Evolutionary conservation across 352 stramenopile genomes (phyloP), one percentile per base, ranked within the genome.

Genomic region (Pythium apleroticum): DNA sequence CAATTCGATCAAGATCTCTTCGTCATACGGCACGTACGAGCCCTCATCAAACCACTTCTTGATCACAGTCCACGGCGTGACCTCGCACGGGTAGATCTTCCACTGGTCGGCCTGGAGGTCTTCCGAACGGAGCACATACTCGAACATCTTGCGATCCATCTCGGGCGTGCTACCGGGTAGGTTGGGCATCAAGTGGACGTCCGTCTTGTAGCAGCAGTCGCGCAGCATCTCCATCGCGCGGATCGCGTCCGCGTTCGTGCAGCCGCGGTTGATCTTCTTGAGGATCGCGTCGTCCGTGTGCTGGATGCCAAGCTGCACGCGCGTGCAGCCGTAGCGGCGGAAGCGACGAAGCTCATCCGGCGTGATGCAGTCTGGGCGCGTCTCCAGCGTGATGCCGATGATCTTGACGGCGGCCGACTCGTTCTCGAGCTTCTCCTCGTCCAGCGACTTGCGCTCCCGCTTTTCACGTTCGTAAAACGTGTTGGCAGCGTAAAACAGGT

Each of bases 61-160:
- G 57, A 96, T 96, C 28, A 96, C 82, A 1, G 86, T 94, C 89
- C 89, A 97, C 1, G 90, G 90, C 27, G 90, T 96, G 59, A 97
- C 91, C 71, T 97, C 91, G 69, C 90, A 97, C 45, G 93, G 93
- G 33, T 98, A 98, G 72, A 98, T 97, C 78, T 98, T 98, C 92
- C 91, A 98, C 73, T 98, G 91, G 62, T 98, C 93, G 0, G 91
- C 90, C 67, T 98, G 91, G n/a, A 98, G 76, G 57, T 96, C 76
- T 8, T 88, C 77, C 31, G 91, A 93, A 31, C 87, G 65, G 41
- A 98, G 68, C 19, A 98, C 87, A 45, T 92, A 91, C 19, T 96
- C 82, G 65, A 98, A 97, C 93, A 98, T 98, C 19, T 72, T 61
- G 20, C 78, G 78, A 69, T 98, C 93, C 43, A 88, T 85, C 28